phyloP scores from a whole-genome alignment of 1,284 basidiomycete species.

The Anthracocystis walkeri region DNA sequence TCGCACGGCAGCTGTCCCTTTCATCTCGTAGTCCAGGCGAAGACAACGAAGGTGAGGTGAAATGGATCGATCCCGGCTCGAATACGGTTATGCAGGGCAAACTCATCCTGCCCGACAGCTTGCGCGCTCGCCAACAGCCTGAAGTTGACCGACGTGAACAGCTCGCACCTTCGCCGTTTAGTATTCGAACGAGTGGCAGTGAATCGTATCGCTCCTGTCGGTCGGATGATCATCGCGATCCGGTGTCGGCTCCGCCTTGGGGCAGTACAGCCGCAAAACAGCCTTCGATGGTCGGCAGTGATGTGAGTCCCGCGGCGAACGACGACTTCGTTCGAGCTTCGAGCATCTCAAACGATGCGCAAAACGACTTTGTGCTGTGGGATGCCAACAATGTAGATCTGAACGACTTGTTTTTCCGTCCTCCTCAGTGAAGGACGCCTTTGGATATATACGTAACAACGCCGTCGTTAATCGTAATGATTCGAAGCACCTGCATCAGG shows the following conservation, averaged over 20 bases:
- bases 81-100: not conserved
- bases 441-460: not conserved
- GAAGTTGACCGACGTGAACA: not conserved
- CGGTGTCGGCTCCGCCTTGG: no score
- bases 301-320: not conserved
- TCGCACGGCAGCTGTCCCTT: not conserved
- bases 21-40: not conserved
- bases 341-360: constrained; percentile 9
- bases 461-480: not conserved
- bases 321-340: constrained; percentile 5
- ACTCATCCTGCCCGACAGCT: not conserved
- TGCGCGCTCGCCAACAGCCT: not conserved
- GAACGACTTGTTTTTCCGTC: constrained; percentile 36
- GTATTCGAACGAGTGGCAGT: not conserved
- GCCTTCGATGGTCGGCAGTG: not conserved
- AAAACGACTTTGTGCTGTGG: constrained; percentile 9
- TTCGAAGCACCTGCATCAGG: no score
- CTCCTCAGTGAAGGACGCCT: constrained; percentile 10
- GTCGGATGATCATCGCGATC: not conserved
- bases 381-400: constrained; percentile 19
- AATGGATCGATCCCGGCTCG: not conserved
- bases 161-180: not conserved
- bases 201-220: not conserved
- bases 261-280: not conserved
- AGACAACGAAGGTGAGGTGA: not conserved